Conservation (phyloP, 2,329 filamentous ascomycete genomes). For the Aspergillus uvarum region DNA sequence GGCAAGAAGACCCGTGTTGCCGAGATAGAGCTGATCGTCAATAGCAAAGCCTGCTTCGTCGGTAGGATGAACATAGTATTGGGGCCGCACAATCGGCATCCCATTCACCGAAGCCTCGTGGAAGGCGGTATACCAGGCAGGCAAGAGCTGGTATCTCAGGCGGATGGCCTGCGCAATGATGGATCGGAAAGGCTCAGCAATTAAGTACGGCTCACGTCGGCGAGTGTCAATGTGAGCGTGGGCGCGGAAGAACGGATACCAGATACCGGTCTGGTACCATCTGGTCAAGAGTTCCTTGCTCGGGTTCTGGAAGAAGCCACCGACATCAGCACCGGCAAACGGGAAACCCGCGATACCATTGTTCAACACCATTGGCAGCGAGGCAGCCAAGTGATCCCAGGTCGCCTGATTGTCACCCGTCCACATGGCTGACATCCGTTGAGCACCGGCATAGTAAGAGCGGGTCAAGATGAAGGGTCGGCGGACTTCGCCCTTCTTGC, state of each 20-base stretch:
- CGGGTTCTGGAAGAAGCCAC: slow-evolving; percentile 97
- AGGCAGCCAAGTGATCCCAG: slow-evolving; percentile 86
- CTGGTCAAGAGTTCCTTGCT: slow-evolving; percentile 85
- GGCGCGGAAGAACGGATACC: slow-evolving; percentile 97
- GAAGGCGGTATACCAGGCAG: slow-evolving; percentile 96
- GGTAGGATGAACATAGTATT: slow-evolving; percentile 86
- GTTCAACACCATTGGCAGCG: slow-evolving; percentile 89
- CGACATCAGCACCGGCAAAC: slow-evolving; percentile 92
- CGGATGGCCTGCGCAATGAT: slow-evolving; percentile 87
- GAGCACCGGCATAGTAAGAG: slow-evolving; percentile 86
- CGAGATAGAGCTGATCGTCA: slow-evolving; percentile 92
- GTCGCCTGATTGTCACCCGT: slow-evolving; percentile 95
- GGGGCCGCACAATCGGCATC: slow-evolving; percentile 82
- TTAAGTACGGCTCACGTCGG: slow-evolving; percentile 87
- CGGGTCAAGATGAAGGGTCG: slow-evolving; percentile 92
- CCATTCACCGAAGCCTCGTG: slow-evolving; percentile 81
- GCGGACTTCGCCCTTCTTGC: slow-evolving; percentile 79
- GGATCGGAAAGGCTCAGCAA: slow-evolving; percentile 76
- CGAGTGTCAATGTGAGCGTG: slow-evolving; percentile 97
- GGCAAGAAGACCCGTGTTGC: slow-evolving; percentile 81
- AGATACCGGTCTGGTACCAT: slow-evolving; percentile 96
- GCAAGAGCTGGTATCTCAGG: slow-evolving; percentile 83
- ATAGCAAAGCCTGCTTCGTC: slow-evolving; percentile 85
- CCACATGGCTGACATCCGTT: slow-evolving; percentile 94
- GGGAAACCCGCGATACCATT: slow-evolving; percentile 92